These are phyloP conservation scores for Hordeum marinum DNA, from an alignment of 176 grass and related monocot genomes.

Conservation along the genomic window DNA sequence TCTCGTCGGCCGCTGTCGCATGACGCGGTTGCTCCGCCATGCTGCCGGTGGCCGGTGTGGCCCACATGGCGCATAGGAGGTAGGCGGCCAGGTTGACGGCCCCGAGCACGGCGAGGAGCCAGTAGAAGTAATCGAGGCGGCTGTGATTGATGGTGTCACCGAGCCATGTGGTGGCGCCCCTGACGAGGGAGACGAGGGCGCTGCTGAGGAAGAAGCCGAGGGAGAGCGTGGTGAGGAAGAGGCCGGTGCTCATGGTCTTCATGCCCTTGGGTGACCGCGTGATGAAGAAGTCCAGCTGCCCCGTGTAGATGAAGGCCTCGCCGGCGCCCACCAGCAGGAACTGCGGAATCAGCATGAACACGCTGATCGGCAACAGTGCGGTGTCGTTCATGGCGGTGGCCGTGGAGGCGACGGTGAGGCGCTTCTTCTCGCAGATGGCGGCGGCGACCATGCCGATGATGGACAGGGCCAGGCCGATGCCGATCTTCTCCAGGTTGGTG, in stretches of 20 bases:
- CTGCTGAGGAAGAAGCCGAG: slow-evolving; percentile 15
- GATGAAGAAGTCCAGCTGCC: slow-evolving; percentile 7
- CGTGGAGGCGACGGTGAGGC: slow-evolving; percentile 11
- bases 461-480: slow-evolving; percentile 63
- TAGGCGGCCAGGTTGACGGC: slow-evolving; percentile 33
- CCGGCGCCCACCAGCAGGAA: slow-evolving; percentile 2
- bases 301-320: slow-evolving; percentile 12
- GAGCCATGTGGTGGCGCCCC: slow-evolving; percentile 53
- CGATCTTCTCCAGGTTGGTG: slow-evolving; percentile 69
- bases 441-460: slow-evolving; percentile 53
- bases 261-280: not conserved
- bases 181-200: slow-evolving; percentile 26
- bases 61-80: slow-evolving; percentile 47
- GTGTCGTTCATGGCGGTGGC: not conserved
- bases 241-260: slow-evolving; percentile 11
- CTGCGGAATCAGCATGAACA: slow-evolving; percentile 53
- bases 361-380: slow-evolving; percentile 56
- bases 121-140: slow-evolving; percentile 75
- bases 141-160: slow-evolving; percentile 70
- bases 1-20: slow-evolving; percentile 6
- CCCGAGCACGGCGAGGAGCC: slow-evolving; percentile 58
- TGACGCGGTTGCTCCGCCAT: slow-evolving; percentile 6
- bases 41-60: not conserved
- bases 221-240: slow-evolving; percentile 14
- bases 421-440: slow-evolving; percentile 6